Conservation (phyloP, 179 eudicot species). For the Silene vulgaris region DNA sequence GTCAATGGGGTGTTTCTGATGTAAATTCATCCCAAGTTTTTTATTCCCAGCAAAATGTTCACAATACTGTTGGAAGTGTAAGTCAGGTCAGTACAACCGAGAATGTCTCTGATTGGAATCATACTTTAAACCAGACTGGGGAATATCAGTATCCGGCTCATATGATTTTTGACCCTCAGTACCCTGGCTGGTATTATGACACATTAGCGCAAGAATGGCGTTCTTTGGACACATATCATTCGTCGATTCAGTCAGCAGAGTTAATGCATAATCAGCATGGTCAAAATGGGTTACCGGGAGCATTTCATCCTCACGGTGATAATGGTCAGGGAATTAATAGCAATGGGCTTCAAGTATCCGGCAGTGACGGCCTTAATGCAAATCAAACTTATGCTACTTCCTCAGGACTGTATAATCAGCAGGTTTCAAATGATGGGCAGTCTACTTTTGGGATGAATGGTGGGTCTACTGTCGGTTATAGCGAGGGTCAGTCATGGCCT, state of each 20-base stretch:
- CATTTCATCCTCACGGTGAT: conserved; percentile 10
- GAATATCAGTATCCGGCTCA: conserved; percentile 56
- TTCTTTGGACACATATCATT: conserved; percentile 48
- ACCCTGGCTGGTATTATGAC: conserved; percentile 96
- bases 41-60: conserved; percentile 57
- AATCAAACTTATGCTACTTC: conserved; percentile 39
- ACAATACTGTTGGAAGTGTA: conserved; percentile 43
- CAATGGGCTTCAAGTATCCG: conserved; percentile 28
- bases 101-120: conserved; percentile 29
- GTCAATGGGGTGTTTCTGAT: conserved; percentile 35
- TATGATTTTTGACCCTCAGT: conserved; percentile 84
- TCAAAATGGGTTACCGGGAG: conserved; percentile 22
- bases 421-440: conserved; percentile 37
- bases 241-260: conserved; percentile 36
- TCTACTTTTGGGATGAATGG: conserved; percentile 34
- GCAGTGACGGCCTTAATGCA: conserved; percentile 31
- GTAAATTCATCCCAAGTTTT: conserved; percentile 43
- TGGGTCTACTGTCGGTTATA: conserved; percentile 24
- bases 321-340: conserved; percentile 26
- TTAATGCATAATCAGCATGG: conserved; percentile 32
- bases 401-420: conserved; percentile 36
- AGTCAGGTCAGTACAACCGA: conserved; percentile 29
- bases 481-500: conserved; percentile 31
- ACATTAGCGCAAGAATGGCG: conserved; percentile 63
- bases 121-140: conserved; percentile 36